A percentile compares a stretch with the other conserved stretches of the same genome.
phyloP scores from a whole-genome alignment of 2,329 filamentous ascomycete genomes.

The Aspergillus arachidicola region DNA sequence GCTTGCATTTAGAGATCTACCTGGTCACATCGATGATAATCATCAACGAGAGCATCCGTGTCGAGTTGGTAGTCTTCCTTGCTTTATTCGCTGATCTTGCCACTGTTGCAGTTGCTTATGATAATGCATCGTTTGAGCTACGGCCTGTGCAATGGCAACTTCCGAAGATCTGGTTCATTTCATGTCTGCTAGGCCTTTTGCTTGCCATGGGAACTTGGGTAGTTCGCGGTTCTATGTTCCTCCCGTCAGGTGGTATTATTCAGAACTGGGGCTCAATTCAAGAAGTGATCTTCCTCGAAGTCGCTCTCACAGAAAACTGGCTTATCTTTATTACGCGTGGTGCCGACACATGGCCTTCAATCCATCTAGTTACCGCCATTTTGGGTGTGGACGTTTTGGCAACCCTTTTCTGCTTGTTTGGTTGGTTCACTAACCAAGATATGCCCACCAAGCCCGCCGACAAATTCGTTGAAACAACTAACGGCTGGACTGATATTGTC shows the following conservation, averaged over 20 bases:
- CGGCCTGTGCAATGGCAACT: constrained; percentile 81
- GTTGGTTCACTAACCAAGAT: constrained; percentile 66
- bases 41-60: constrained; percentile 74
- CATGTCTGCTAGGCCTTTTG: constrained; percentile 60
- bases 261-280: constrained; percentile 75
- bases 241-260: constrained; percentile 70
- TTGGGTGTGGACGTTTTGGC: constrained; percentile 71
- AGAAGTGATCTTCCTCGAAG: constrained; percentile 83
- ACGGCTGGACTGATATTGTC: constrained; percentile 62
- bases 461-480: constrained; percentile 39
- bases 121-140: constrained; percentile 76
- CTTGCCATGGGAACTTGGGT: constrained; percentile 75
- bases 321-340: constrained; percentile 94
- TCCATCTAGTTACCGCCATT: constrained; percentile 72
- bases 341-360: constrained; percentile 71
- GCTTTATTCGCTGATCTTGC: constrained; percentile 79
- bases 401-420: constrained; percentile 75
- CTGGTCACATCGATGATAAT: constrained; percentile 77
- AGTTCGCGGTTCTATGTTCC: constrained; percentile 70
- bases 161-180: constrained; percentile 79
- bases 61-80: constrained; percentile 76
- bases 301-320: constrained; percentile 93
- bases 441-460: constrained; percentile 34
- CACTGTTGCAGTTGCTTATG: constrained; percentile 79
- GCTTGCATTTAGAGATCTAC: constrained; percentile 75